A percentile compares a stretch with the other conserved stretches of the same genome.
Evolutionary conservation across 108 stramenopile species (phyloP).

Genomic region (Cyclostephanos invisitatus): DNA sequence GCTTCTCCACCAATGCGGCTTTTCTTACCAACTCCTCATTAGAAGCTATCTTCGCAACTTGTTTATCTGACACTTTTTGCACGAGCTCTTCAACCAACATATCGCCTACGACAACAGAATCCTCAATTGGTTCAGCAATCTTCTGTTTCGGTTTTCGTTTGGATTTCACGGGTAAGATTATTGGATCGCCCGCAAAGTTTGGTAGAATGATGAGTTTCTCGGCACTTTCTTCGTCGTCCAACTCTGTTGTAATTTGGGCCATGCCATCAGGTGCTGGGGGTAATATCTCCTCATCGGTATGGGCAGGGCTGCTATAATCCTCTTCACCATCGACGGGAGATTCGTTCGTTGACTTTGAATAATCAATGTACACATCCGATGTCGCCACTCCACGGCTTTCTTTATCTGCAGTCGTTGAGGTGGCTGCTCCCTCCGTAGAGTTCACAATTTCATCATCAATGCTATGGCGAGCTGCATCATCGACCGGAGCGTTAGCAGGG

Average conservation of each 20-base stretch:
- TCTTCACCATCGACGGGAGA: not conserved
- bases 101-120: not conserved
- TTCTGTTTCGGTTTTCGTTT: not conserved
- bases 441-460: not conserved
- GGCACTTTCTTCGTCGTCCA: constrained; percentile 3
- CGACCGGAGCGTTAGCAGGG: not conserved
- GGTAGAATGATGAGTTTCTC: constrained; percentile 13
- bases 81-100: not conserved
- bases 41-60: not conserved
- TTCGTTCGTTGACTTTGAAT: not conserved
- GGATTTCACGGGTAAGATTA: constrained; percentile 6
- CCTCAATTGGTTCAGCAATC: not conserved
- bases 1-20: not conserved
- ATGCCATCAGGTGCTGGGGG: not conserved
- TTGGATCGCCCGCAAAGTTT: constrained; percentile 10
- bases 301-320: not conserved
- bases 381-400: not conserved
- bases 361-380: not conserved
- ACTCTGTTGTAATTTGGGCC: not conserved
- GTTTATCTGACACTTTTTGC: not conserved
- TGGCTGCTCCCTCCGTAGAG: constrained; percentile 1
- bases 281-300: not conserved
- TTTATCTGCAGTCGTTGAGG: not conserved
- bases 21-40: not conserved
- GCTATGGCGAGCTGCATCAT: constrained; percentile 2